Percentiles rank a stretch among this genome's conserved stretches.
phyloP scores from a whole-genome alignment of 2,329 filamentous ascomycete genomes.

The Calonectria montana region DNA sequence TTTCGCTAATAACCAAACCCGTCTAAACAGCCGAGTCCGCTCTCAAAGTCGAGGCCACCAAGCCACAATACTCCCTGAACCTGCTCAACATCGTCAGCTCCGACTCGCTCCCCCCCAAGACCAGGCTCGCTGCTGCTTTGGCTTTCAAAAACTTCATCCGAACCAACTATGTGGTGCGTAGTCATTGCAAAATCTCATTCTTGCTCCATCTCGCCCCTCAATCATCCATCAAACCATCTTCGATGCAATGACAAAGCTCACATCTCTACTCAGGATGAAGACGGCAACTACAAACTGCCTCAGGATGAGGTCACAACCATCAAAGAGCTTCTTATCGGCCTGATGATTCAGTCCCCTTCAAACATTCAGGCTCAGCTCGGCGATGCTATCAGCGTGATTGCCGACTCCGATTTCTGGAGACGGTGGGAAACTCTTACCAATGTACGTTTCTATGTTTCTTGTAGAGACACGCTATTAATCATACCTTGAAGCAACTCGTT shows the following conservation, averaged over 20 bases:
- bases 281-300: constrained; percentile 91
- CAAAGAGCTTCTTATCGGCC: constrained; percentile 92
- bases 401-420: constrained; percentile 97
- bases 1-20: constrained; percentile 50
- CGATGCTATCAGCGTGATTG: constrained; percentile 96
- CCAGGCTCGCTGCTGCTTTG: constrained; percentile 86
- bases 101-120: constrained; percentile 77
- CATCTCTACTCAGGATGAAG: constrained; percentile 74
- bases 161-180: constrained; percentile 84
- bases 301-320: constrained; percentile 86
- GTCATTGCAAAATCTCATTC: background rate
- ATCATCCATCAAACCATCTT: constrained; percentile 20
- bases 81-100: constrained; percentile 92
- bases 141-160: constrained; percentile 99
- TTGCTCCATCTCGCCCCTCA: constrained; percentile 9
- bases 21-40: constrained; percentile 77
- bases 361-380: constrained; percentile 93
- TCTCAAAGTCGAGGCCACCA: constrained; percentile 82
- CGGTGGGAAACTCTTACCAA: constrained; percentile 96
- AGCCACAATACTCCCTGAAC: constrained; percentile 86
- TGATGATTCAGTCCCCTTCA: constrained; percentile 93
- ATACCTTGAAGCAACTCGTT: constrained; percentile 79
- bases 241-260: constrained; percentile 32
- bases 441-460: constrained; percentile 56
- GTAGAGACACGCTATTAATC: constrained; percentile 14